Base-by-base conservation (phyloP, 768 basidiomycete species). In the Suillus decipiens region DNA sequence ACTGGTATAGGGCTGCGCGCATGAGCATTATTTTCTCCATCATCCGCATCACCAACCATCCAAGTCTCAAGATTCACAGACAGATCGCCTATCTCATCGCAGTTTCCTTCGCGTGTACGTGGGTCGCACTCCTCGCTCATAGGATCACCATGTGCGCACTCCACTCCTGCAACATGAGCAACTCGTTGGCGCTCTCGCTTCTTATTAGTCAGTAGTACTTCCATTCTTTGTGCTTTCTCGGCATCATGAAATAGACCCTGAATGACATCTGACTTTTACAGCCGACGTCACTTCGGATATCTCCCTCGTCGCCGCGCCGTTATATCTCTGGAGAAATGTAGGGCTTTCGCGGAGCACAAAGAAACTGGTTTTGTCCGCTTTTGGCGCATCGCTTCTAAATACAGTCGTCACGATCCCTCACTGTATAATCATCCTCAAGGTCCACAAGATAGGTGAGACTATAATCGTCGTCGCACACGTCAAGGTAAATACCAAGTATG, bases 11-110 rank as follows among this genome's bases (percentile, higher is more conserved):
- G 72, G 56, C 62, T 14, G 68, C 68, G 55, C 68, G 72, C 15
- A 58, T 61, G 24, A 73, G 73, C 60, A 66, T 73, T 36, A 47
- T 73, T 37, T 15, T 67, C 34, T 73, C 73, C 28, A 64, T 72
- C 59, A 45, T 72, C n/a, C 70, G 67, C 33, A 17, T 69, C 11
- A 60, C 59, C 11, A 66, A 63, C 24, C 70, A 70, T 0, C 8
- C 33, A 36, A 54, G 22, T 22, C 62, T 61, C 12, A 60, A 33
- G 41, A 53, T 3, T 4, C 62, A 64, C 15, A 64, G 58, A 5
- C 66, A 63, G n/a, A 24, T 66, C 43, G 34, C 55, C 0, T 59
- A 19, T 51, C 4, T 62, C 11, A 37, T 67, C 19, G 66, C 67
- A 42, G 45, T 37, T 34, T 63, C 65, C 4, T 73, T 75, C 33